phyloP scores from a whole-genome alignment of 2,329 filamentous ascomycete species.

The Epichloe bromicola region DNA sequence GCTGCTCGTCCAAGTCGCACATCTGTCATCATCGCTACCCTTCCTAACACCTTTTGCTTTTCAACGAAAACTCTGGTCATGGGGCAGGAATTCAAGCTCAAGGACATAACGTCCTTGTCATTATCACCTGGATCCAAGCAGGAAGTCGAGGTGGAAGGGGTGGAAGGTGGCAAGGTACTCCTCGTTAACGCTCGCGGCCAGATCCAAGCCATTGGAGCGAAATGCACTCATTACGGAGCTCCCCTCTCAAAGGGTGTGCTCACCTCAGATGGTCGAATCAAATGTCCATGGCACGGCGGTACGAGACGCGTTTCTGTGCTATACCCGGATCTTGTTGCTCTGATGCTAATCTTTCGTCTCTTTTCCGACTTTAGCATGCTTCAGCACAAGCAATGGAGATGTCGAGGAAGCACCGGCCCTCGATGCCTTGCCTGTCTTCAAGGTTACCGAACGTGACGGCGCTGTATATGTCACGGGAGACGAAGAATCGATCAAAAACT shows the following conservation, averaged over 20 bases:
- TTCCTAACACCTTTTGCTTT: slow-evolving; percentile 7
- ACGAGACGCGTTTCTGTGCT: slow-evolving; percentile 13
- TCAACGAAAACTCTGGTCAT: slow-evolving; percentile 25
- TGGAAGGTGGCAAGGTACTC: slow-evolving; percentile 76
- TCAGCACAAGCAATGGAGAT: slow-evolving; percentile 78
- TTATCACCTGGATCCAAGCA: slow-evolving; percentile 72
- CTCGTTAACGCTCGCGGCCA: slow-evolving; percentile 67
- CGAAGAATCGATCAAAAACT: slow-evolving; percentile 63
- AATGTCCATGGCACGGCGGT: slow-evolving; percentile 96
- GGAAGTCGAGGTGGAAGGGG: slow-evolving; percentile 81
- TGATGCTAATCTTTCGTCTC: slow-evolving; percentile 1
- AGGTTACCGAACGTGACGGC: slow-evolving; percentile 67
- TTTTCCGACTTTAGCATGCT: slow-evolving; percentile 54
- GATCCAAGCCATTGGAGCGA: slow-evolving; percentile 67
- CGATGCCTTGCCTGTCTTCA: slow-evolving; percentile 73
- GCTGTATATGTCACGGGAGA: slow-evolving; percentile 76
- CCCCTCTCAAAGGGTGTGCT: slow-evolving; percentile 79
- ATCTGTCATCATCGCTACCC: not conserved
- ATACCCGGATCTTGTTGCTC: not conserved
- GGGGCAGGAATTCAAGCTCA: slow-evolving; percentile 55
- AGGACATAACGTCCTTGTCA: slow-evolving; percentile 60
- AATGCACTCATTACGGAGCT: slow-evolving; percentile 86
- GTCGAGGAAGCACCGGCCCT: slow-evolving; percentile 90
- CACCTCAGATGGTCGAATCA: slow-evolving; percentile 67
- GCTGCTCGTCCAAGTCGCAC: not conserved